A percentile compares a stretch with the other conserved stretches of the same genome.
These are phyloP conservation scores for Casuarina cunninghamiana DNA, from an alignment of 306 rosid species.

Conservation along the genomic window DNA sequence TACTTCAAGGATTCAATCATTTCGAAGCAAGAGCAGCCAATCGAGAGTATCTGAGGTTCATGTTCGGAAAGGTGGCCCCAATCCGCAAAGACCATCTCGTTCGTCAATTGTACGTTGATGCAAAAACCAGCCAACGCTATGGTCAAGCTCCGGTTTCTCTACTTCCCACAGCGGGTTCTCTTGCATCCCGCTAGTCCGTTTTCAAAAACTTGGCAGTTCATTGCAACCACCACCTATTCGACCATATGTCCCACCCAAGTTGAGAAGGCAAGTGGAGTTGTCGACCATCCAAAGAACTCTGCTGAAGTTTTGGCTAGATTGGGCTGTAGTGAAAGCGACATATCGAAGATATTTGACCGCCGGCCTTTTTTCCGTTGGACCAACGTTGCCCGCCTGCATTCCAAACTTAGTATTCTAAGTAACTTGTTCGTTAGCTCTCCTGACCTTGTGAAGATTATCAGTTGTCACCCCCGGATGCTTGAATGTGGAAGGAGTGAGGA, in stretches of 20 bases:
- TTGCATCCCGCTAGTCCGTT: neutral
- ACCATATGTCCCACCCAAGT: slow-evolving; percentile 41
- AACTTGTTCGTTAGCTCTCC: slow-evolving; percentile 47
- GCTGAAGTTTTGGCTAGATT: slow-evolving; percentile 50
- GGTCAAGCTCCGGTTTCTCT: slow-evolving; percentile 39
- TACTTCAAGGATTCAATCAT: too few relatives aligned
- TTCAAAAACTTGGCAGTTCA: slow-evolving; percentile 16
- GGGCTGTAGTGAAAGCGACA: slow-evolving; percentile 65
- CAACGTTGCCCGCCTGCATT: slow-evolving; percentile 37
- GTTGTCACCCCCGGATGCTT: slow-evolving; percentile 60
- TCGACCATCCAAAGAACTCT: slow-evolving; percentile 25
- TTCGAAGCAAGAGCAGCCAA: too few relatives aligned
- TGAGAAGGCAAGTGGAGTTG: neutral
- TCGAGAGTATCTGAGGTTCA: too few relatives aligned
- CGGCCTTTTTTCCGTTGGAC: slow-evolving; percentile 47
- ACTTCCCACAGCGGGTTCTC: slow-evolving; percentile 18
- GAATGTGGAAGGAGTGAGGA: slow-evolving; percentile 8
- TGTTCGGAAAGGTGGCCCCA: too few relatives aligned
- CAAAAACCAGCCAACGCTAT: too few relatives aligned
- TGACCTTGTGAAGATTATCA: slow-evolving; percentile 59
- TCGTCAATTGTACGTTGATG: too few relatives aligned
- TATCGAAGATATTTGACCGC: slow-evolving; percentile 39
- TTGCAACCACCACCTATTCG: slow-evolving; percentile 51
- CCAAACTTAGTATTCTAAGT: slow-evolving; percentile 46
- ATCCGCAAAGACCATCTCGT: too few relatives aligned